Base-by-base conservation (phyloP, 306 rosid species). In the Hylodesmum podocarpum region DNA sequence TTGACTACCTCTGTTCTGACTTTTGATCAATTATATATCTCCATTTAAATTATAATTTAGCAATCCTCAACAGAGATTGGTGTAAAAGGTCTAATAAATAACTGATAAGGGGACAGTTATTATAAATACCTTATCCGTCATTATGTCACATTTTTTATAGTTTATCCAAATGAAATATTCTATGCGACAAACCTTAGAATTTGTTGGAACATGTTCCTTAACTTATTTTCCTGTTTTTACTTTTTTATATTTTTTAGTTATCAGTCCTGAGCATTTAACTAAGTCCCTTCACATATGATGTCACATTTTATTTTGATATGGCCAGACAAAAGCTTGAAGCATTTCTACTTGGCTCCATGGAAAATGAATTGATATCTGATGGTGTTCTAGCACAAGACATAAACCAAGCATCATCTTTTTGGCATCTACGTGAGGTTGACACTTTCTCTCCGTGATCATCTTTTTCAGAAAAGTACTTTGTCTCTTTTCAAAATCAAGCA, bases 271-370 rank as follows among this genome's bases (percentile, higher is more conserved):
- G 61, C 24, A 61, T 70, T 66, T 50, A 49, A 47, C 66, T 15
- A 11, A 78, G 49, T 66, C 58, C 44, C 72, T 78, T 61, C 34
- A 59, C 46, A 58, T 41, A 76, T 25, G 33, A 50, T 67, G 50
- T 51, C 70, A 59, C n/a, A 5, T 46, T 72, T 72, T 55, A 70
- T 79, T 83, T 83, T 69, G 72, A 66, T 37, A 75, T 75, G 28
- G 78, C 76, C 86, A 95, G 98, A 86, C 92, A 92, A 84, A 95
- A 92, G 87, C 97, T 95, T 88, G 98, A 95, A 87, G 92, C 95
- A 75, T 95, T 95, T 77, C 86, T 95, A 65, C 89, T 95, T 66
- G 85, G 84, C 34, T 87, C 96, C 41, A 82, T 92, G 96, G 97
- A 92, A 87, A 88, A 70, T 81, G 97, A 92, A 81, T 88, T 89